A percentile compares a stretch with the other conserved stretches of the same genome.
Evolutionary conservation across 306 rosid genomes (phyloP).

Genomic region (Hylodesmum podocarpum): DNA sequence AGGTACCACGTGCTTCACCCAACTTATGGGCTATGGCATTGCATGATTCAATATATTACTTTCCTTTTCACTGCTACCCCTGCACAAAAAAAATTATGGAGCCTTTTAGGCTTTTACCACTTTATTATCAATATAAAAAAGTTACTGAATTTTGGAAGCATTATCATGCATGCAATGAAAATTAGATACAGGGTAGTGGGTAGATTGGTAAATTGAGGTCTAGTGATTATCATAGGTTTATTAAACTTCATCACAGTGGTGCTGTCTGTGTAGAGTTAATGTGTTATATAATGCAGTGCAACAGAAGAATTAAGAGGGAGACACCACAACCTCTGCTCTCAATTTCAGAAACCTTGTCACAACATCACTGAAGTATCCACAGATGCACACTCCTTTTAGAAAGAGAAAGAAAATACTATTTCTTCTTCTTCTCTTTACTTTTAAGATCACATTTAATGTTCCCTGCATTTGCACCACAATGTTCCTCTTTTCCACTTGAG

Average conservation of each 20-base stretch:
- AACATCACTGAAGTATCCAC: slow-evolving; percentile 8
- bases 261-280: background rate
- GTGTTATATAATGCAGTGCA: slow-evolving; percentile 25
- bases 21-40: slow-evolving; percentile 18
- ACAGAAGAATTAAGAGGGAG: slow-evolving; percentile 45
- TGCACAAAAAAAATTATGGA: slow-evolving; percentile 6
- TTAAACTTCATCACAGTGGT: slow-evolving; percentile 33
- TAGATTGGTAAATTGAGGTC: slow-evolving; percentile 38
- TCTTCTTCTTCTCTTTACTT: slow-evolving; percentile 30
- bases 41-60: slow-evolving; percentile 2
- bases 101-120: background rate
- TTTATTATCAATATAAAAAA: background rate
- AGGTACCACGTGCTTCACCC: slow-evolving; percentile 42
- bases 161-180: slow-evolving; percentile 25
- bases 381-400: slow-evolving; percentile 27
- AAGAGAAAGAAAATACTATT: slow-evolving; percentile 14
- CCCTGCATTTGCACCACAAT: slow-evolving; percentile 13
- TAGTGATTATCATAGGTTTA: background rate
- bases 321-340: slow-evolving; percentile 60
- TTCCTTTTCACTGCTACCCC: slow-evolving; percentile 5
- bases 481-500: slow-evolving; percentile 7
- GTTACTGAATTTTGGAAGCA: background rate
- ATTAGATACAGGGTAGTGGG: slow-evolving; percentile 30
- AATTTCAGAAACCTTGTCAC: slow-evolving; percentile 29
- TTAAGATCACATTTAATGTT: background rate